Evolutionary conservation across 2,329 filamentous ascomycete species (phyloP).

Genomic region (Coniella lustricola): DNA sequence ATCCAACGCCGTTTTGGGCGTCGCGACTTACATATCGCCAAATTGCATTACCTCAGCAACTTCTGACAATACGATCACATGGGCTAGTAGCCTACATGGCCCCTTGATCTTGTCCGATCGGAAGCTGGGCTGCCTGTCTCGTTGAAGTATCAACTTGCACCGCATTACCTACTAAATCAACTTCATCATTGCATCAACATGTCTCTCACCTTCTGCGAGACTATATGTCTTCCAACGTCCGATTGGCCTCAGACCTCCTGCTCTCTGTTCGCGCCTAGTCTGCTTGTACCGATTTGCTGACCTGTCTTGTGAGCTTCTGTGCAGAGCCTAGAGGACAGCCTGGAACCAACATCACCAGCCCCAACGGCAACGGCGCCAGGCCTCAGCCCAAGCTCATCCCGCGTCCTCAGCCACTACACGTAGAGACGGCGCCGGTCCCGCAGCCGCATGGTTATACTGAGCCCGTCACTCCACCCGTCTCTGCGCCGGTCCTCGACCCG

Average conservation of each 20-base stretch:
- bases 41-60: constrained; percentile 2
- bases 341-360: constrained; percentile 5
- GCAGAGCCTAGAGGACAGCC: constrained; percentile 14
- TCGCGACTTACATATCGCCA: background rate
- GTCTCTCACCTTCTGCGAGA: background rate
- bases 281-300: constrained; percentile 7
- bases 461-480: constrained; percentile 28
- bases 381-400: constrained; percentile 14
- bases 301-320: constrained; percentile 1
- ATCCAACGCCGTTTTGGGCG: background rate
- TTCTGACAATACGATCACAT: constrained; percentile 1
- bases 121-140: constrained; percentile 5
- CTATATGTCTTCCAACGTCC: background rate
- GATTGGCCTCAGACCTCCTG: background rate
- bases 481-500: constrained; percentile 28
- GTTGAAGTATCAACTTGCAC: background rate
- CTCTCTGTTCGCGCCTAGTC: background rate
- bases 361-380: constrained; percentile 3
- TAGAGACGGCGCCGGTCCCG: constrained; percentile 12
- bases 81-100: constrained; percentile 9
- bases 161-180: background rate
- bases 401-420: constrained; percentile 9
- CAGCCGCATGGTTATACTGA: constrained; percentile 37
- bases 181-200: background rate
- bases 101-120: background rate